A percentile compares a stretch with the other conserved stretches of the same genome.
Conservation (phyloP, 257 asterid species). For the Jasminum sambac region DNA sequence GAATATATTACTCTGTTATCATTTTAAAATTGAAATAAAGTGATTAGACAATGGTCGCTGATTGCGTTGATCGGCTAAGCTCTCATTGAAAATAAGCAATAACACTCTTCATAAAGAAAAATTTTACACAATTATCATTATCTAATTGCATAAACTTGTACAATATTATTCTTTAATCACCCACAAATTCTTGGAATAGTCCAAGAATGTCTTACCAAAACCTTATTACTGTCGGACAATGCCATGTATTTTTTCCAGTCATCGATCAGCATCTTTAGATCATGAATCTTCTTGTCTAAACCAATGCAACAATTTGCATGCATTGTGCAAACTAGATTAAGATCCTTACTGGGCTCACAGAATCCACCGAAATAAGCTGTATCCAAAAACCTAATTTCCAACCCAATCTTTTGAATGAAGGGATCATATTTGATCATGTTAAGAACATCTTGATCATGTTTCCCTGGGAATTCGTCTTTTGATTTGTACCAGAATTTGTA, state of each 20-base stretch:
- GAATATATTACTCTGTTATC: too few species aligned
- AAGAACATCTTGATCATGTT: constrained; percentile 63
- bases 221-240: constrained; percentile 20
- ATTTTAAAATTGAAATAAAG: too few species aligned
- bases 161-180: constrained; percentile 12
- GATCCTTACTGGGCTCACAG: constrained; percentile 37
- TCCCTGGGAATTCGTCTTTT: constrained; percentile 39
- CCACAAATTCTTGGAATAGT: constrained; percentile 46
- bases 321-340: constrained; percentile 39
- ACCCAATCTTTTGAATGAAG: constrained; percentile 31
- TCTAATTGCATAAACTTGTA: not conserved
- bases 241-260: constrained; percentile 33
- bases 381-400: constrained; percentile 48
- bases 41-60: too few species aligned
- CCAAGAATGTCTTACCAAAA: constrained; percentile 30
- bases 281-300: constrained; percentile 32
- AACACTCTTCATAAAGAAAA: too few species aligned
- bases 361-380: constrained; percentile 64
- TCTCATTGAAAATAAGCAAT: too few species aligned
- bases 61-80: too few species aligned
- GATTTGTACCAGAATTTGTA: constrained; percentile 53
- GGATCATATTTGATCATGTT: constrained; percentile 45
- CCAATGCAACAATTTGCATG: constrained; percentile 45
- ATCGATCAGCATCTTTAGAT: constrained; percentile 32
- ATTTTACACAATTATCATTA: not conserved